Evolutionary conservation across 805 yeast genomes (phyloP).

Genomic region (Saccharomycopsis sp.): DNA sequence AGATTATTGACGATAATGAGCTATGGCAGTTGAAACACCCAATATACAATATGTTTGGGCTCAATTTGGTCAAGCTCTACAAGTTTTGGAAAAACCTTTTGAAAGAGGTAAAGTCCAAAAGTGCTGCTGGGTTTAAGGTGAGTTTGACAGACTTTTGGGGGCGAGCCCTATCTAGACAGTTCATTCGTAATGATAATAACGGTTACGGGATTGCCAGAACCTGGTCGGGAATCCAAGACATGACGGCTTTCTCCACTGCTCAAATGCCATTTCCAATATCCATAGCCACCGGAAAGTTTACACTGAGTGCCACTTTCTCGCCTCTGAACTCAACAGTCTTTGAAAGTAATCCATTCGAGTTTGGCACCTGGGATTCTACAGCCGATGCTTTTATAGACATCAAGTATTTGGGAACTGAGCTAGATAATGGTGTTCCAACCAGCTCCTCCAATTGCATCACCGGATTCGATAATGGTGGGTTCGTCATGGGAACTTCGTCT

Average conservation of each 20-base stretch:
- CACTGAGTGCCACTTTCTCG: conserved; percentile 44
- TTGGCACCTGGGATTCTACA: conserved; percentile 87
- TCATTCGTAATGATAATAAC: conserved; percentile 64
- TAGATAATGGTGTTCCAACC: conserved; percentile 50
- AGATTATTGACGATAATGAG: conserved; percentile 35
- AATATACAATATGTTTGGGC: conserved; percentile 48
- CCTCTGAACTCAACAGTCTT: conserved; percentile 58
- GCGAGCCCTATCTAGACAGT: conserved; percentile 62
- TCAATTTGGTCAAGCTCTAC: conserved; percentile 45
- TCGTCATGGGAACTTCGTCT: conserved; percentile 80
- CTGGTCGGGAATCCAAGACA: conserved; percentile 51
- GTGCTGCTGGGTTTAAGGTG: conserved; percentile 56
- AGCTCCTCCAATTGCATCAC: conserved; percentile 43
- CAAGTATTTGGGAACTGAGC: conserved; percentile 62
- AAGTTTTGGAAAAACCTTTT: conserved; percentile 28
- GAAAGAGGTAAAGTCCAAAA: conserved; percentile 45
- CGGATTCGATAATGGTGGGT: conserved; percentile 79
- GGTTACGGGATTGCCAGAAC: conserved; percentile 61
- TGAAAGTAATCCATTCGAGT: conserved; percentile 57
- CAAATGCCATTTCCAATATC: conserved; percentile 69
- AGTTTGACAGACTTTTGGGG: conserved; percentile 78
- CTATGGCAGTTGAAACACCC: conserved; percentile 29
- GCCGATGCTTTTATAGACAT: conserved; percentile 57
- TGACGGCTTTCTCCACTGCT: conserved; percentile 51
- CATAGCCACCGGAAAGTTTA: conserved; percentile 55